Percentiles rank a stretch among this genome's conserved stretches.
Evolutionary conservation across 352 stramenopile species (phyloP).

Genomic region (Phytopythium litorale): DNA sequence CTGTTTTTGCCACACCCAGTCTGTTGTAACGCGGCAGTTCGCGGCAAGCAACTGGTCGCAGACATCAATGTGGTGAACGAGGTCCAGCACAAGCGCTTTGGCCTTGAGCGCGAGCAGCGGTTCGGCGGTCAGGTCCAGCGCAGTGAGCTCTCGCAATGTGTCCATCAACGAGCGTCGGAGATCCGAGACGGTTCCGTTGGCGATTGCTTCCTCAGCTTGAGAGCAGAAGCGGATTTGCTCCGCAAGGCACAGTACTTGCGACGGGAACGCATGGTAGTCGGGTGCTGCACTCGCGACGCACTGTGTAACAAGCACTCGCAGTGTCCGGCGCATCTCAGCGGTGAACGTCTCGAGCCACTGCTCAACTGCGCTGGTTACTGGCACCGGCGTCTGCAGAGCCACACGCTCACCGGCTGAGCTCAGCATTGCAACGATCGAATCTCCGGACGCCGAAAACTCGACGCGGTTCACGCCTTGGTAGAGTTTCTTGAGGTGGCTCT

Average conservation of each 20-base stretch:
- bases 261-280: conserved; percentile 89
- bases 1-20: conserved; percentile 94
- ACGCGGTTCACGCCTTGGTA: conserved; percentile 94
- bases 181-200: conserved; percentile 54
- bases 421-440: conserved; percentile 88
- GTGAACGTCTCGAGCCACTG: conserved; percentile 93
- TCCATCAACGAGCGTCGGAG: conserved; percentile 70
- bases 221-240: conserved; percentile 92
- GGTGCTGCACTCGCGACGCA: conserved; percentile 75
- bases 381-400: conserved; percentile 71
- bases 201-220: conserved; percentile 84
- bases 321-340: conserved; percentile 88
- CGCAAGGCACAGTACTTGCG: conserved; percentile 89
- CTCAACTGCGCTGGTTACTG: conserved; percentile 89
- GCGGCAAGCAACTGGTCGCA: conserved; percentile 83
- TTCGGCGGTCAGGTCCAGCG: conserved; percentile 83
- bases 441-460: conserved; percentile 80
- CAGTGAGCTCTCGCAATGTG: conserved; percentile 68
- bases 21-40: conserved; percentile 51
- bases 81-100: conserved; percentile 93
- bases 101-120: conserved; percentile 92
- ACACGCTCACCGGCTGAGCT: conserved; percentile 84
- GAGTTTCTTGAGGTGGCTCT: conserved; percentile 95
- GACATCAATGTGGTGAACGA: conserved; percentile 95
- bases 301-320: conserved; percentile 66